Base-by-base conservation (phyloP, 371 early-diverging fungal species). In the Haplosporangium sp. region DNA sequence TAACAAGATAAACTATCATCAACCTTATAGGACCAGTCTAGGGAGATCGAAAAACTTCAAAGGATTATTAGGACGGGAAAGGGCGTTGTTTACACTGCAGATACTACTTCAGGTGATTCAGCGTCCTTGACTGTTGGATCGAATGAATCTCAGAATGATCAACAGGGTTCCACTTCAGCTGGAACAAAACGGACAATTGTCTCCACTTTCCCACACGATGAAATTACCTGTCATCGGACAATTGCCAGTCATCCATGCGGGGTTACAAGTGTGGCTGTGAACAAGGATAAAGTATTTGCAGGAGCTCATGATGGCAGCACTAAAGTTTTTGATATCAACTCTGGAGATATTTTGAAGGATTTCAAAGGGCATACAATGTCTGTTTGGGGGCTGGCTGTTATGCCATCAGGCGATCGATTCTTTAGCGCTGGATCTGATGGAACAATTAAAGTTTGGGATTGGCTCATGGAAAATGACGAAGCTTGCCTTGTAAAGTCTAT, bases 251-350 rank as follows among this genome's bases (percentile, higher is more conserved):
- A 88, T 60, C 74, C 83, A 3, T 84, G 90, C 57, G 92, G 92
- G 11, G 89, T 92, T 3, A 90, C 92, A 4, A 87, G 91, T 7
- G 69, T 92, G 15, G 88, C 88, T 0, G 87, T 86, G 63, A 74
- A 73, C 17, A 72, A 83, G 35, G 87, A 84, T 35, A 79, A 65
- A 34, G 76, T 92, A 37, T 88, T 83, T 77, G 82, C 90, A 17
- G 92, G 91, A 11, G 86, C 87, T 0, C 90, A 92, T 71, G 90
- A 92, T 76, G 92, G 92, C 0, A 81, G 81, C 20, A 86, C 88
- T 34, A 87, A 89, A 62, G 87, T 89, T 2, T 88, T 89, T 65
- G 82, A 87, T 67, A 81, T 85, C 42, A 83, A 88, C 20, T 69
- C 87, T 9, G 89, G 90, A 0, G 50, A 68, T 34, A 63, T 87